Evolutionary conservation across 2,329 filamentous ascomycete genomes (phyloP).

Genomic region (Ophiocordyceps robertsii): DNA sequence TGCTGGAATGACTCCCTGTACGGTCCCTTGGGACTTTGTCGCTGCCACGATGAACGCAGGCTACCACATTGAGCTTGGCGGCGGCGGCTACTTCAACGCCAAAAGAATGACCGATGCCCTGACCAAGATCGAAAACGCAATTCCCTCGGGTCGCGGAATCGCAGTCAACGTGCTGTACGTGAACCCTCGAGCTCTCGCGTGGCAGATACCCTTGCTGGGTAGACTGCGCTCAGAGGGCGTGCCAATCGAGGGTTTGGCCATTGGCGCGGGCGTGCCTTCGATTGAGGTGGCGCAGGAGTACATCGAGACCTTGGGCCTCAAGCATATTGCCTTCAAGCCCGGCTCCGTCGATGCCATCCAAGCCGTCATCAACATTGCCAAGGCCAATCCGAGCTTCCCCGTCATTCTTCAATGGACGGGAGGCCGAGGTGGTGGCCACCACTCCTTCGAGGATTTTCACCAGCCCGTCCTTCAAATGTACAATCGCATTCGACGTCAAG

Average conservation of each 20-base stretch:
- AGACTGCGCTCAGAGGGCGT: slow-evolving; percentile 73
- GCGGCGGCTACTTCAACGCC: slow-evolving; percentile 78
- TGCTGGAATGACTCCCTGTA: slow-evolving; percentile 86
- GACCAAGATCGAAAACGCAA: slow-evolving; percentile 69
- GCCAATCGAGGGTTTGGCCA: slow-evolving; percentile 82
- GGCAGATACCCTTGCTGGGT: slow-evolving; percentile 79
- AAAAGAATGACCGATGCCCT: slow-evolving; percentile 74
- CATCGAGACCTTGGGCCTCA: slow-evolving; percentile 81
- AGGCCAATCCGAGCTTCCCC: slow-evolving; percentile 88
- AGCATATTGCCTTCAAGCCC: slow-evolving; percentile 91
- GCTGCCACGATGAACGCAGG: slow-evolving; percentile 87
- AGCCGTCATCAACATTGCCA: slow-evolving; percentile 81
- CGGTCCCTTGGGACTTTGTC: slow-evolving; percentile 83
- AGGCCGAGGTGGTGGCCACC: slow-evolving; percentile 83
- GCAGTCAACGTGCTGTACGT: slow-evolving; percentile 86
- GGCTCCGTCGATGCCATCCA: slow-evolving; percentile 83
- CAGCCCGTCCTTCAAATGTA: slow-evolving; percentile 88
- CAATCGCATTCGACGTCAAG: slow-evolving; percentile 66
- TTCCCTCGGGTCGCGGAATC: slow-evolving; percentile 77
- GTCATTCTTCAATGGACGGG: slow-evolving; percentile 91
- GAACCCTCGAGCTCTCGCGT: slow-evolving; percentile 76
- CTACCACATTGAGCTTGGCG: slow-evolving; percentile 85
- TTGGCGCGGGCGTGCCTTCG: slow-evolving; percentile 86
- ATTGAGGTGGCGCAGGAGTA: slow-evolving; percentile 90
- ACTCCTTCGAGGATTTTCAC: slow-evolving; percentile 93